Conservation (phyloP, 805 yeast genomes). For the Nakazawaea wyomingensis region DNA sequence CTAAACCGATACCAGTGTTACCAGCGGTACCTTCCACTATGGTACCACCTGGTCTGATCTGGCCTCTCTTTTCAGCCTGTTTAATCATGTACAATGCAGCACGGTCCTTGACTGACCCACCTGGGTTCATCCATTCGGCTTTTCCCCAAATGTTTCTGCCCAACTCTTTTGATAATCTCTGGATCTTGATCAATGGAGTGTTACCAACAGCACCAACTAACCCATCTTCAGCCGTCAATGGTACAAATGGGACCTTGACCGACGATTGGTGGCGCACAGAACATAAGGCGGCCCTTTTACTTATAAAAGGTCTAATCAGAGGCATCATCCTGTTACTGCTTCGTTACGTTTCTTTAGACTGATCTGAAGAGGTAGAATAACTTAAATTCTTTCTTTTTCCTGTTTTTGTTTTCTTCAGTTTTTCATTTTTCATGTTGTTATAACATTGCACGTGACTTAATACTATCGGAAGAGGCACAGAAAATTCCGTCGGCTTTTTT, state of each 20-base stretch:
- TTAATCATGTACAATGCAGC: conserved; percentile 76
- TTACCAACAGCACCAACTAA: conserved; percentile 87
- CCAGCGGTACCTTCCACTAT: conserved; percentile 94
- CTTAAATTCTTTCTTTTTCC: no score
- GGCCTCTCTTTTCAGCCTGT: conserved; percentile 70
- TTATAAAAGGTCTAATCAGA: not conserved
- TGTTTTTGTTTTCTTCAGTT: no score
- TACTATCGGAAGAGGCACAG: no score
- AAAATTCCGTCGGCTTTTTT: no score
- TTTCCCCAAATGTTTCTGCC: conserved; percentile 81
- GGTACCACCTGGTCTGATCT: conserved; percentile 72
- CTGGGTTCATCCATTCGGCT: conserved; percentile 92
- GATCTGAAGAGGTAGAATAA: no score
- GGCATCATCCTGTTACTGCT: not conserved
- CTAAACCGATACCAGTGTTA: conserved; percentile 91
- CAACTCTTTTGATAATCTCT: conserved; percentile 47
- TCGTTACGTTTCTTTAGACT: no score
- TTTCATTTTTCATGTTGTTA: not conserved
- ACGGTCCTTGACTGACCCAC: conserved; percentile 88
- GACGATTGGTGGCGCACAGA: conserved; percentile 3
- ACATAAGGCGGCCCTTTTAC: not conserved
- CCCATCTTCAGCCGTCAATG: conserved; percentile 62
- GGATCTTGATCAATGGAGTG: conserved; percentile 73
- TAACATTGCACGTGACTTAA: conserved; percentile 1
- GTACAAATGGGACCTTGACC: conserved; percentile 43